A percentile compares a stretch with the other conserved stretches of the same genome.
Evolutionary conservation across 1,284 basidiomycete species (phyloP).

Genomic region (Boletus smithii): DNA sequence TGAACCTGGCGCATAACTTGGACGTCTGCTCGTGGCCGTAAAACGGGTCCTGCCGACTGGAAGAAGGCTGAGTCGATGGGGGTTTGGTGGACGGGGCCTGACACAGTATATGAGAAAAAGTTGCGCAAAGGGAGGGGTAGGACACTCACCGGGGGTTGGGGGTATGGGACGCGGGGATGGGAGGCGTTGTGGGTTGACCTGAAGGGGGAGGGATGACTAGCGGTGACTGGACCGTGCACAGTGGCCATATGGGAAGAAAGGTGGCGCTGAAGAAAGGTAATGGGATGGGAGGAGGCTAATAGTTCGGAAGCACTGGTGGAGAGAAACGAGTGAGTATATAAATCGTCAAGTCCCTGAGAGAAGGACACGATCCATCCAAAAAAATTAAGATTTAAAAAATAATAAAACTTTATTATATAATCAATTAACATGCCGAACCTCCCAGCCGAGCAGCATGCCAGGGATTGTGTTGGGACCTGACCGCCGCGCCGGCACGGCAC

Average conservation of each 20-base stretch:
- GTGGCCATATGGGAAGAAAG: conserved; percentile 26
- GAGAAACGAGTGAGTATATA: conserved; percentile 28
- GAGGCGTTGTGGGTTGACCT: conserved; percentile 27
- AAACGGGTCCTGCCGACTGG: conserved; percentile 53
- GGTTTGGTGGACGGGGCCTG: conserved; percentile 31
- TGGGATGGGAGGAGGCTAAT: conserved; percentile 4
- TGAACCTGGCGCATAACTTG: conserved; percentile 69
- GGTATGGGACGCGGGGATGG: conserved; percentile 28
- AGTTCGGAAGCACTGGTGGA: conserved; percentile 18
- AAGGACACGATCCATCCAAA: neutral
- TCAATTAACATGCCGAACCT: conserved; percentile 22
- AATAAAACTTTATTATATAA: conserved; percentile 21
- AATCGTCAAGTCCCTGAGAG: conserved; percentile 28
- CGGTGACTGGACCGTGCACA: conserved; percentile 29
- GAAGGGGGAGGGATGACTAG: conserved; percentile 30
- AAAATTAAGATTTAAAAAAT: neutral
- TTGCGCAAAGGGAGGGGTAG: accelerated
- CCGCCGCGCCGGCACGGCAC: conserved; percentile 20
- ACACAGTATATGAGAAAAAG: conserved; percentile 1
- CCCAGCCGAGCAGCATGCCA: conserved; percentile 24
- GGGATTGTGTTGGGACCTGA: conserved; percentile 23
- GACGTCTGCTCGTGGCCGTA: conserved; percentile 75
- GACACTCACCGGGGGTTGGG: conserved; percentile 28
- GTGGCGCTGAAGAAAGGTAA: conserved; percentile 13
- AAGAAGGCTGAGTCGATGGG: conserved; percentile 30